Evolutionary conservation across 2,329 filamentous ascomycete genomes (phyloP), one percentile per base, ranked within the genome.

Genomic region (Beauveria australis): DNA sequence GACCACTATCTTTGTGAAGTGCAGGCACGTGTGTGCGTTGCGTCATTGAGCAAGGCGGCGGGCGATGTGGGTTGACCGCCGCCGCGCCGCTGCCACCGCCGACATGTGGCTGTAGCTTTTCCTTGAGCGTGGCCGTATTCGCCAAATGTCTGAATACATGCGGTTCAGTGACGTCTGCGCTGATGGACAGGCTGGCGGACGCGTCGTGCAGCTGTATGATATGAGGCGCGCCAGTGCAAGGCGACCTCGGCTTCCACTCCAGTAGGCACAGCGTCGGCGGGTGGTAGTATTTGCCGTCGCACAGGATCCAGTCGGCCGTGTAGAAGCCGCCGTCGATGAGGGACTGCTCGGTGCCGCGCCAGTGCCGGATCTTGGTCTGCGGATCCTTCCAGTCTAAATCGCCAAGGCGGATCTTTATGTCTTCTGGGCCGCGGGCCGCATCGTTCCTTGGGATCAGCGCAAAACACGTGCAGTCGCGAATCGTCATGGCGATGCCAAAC

Each of bases 361-460:
- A 94, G 68, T 89, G 87, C 49, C 78, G 77, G 60, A 85, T 77
- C 71, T 93, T 92, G 58, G 81, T 81, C 0, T 75, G 74, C 9
- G 82, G 79, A 61, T 86, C 87, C 75, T 94, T 94, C 67, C 89
- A 81, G 73, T 94, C 90, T 48, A 93, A 79, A 69, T 94, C 90
- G 1, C 87, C 89, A 10, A 94, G 79, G 59, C 87, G 83, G 48
- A 84, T 79, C 60, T 83, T 78, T 7, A 85, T 71, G 1, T 70
- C 69, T 7, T 66, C 64, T 1, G 67, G 62, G 8, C 64, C 59
- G 18, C 64, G 66, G 48, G 73, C 69, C 19, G 66, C 63, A 8
- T 62, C 59, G 16, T 63, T 61, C 14, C 51, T 63, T 3, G 73
- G 73, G 60, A 91, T 80, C 67, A 84, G 83, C 46, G 91, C 76